These are phyloP conservation scores for Telfairia occidentalis DNA, from an alignment of 331 rosid species.

Conservation along the genomic window DNA sequence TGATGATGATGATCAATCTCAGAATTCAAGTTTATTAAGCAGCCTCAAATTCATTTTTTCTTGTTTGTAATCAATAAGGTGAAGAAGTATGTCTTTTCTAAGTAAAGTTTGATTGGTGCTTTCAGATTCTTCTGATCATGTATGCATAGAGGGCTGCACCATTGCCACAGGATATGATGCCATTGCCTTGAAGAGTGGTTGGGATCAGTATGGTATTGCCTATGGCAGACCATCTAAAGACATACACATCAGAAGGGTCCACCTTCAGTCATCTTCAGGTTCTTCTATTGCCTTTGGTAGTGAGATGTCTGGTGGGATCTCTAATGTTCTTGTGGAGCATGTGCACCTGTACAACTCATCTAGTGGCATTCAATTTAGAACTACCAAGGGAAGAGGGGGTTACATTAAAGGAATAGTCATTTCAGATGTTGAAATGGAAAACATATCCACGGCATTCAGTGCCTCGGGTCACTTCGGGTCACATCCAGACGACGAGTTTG, in stretches of 20 bases:
- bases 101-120: conserved; percentile 12
- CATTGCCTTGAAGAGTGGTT: conserved; percentile 87
- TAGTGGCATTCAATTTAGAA: conserved; percentile 60
- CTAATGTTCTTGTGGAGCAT: conserved; percentile 59
- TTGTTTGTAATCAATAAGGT: neutral
- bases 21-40: neutral
- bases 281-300: conserved; percentile 86
- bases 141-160: conserved; percentile 81
- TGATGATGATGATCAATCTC: neutral
- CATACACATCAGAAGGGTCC: conserved; percentile 69
- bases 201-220: conserved; percentile 89
- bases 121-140: conserved; percentile 83
- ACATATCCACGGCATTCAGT: conserved; percentile 45
- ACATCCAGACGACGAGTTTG: conserved; percentile 83
- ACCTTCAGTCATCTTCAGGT: conserved; percentile 60
- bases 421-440: conserved; percentile 56
- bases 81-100: conserved; percentile 1
- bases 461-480: conserved; percentile 71
- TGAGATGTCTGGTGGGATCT: conserved; percentile 97
- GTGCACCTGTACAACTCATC: conserved; percentile 50
- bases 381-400: conserved; percentile 87
- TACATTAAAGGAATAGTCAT: conserved; percentile 47
- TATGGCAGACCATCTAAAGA: conserved; percentile 75
- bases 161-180: conserved; percentile 69
- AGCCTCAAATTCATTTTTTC: neutral